Base-by-base conservation (phyloP, 768 basidiomycete species). In the Mycena indigotica region DNA sequence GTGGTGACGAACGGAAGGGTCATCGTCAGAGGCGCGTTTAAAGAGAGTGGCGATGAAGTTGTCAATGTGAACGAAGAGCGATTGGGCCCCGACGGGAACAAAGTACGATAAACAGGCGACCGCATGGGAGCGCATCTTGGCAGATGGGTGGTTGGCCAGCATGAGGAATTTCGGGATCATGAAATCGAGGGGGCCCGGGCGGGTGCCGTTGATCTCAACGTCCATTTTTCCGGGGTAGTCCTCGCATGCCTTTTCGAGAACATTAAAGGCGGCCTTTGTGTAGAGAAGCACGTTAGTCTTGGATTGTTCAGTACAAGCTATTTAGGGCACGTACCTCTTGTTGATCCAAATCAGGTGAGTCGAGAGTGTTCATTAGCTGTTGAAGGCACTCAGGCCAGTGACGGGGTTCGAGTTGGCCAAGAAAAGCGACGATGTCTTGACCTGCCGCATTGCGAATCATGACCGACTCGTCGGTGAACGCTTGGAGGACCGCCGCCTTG, bases 211-310 rank as follows among this genome's bases (percentile, higher is more conserved):
- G 68, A 98, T 91, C 61, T 95, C 91, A 61, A 98, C 84, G 73
- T 97, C 93, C 75, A 98, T 83, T 77, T 96, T 95, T 62, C 91
- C 85, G 17, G 97, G 95, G 62, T 93, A 95, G 70, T 99, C 97
- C 72, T 98, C 94, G 73, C 94, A 96, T 52, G 96, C 90, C 72
- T 97, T 97, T 73, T 93, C 90, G 30, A 98, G 82, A 2, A 94
- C 88, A 69, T 93, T 91, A 75, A 98, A 98, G 13, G 94, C 92
- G 46, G 92, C 91, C 96, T 84, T 57, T 3, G 50, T 29, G 52
- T 35, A 52, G 60, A 52, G 29, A 61, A 16, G 46, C 38, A 53
- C 28, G n/a, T n/a, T n/a, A n/a, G n/a, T n/a, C n/a, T n/a, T n/a
- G n/a, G n/a, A n/a, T n/a, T n/a, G n/a, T n/a, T 25, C 49, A 46